Evolutionary conservation across 1,284 basidiomycete species (phyloP).

Genomic region (Sphagnurus paluster): DNA sequence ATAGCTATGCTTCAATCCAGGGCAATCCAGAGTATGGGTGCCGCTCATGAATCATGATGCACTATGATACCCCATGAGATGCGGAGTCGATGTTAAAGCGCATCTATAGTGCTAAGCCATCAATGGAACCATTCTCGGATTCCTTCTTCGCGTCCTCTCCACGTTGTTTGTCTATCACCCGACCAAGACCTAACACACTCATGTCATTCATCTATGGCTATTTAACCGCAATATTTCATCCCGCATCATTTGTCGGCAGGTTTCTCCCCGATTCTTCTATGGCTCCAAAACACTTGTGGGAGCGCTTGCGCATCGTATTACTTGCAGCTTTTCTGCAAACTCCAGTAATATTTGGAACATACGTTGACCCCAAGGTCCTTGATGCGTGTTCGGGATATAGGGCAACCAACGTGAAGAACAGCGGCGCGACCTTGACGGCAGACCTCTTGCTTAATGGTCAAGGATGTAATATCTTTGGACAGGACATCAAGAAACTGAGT

Average conservation of each 20-base stretch:
- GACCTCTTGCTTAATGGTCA: constrained; percentile 52
- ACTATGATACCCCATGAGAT: too few species aligned
- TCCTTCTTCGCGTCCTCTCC: too few species aligned
- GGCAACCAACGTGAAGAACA: constrained; percentile 37
- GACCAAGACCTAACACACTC: too few species aligned
- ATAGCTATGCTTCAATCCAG: too few species aligned
- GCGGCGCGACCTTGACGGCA: constrained; percentile 46
- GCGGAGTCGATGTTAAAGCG: too few species aligned
- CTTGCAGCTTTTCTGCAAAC: constrained; percentile 5
- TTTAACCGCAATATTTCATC: neutral
- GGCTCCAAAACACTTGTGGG: constrained; percentile 1
- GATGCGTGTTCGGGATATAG: constrained; percentile 58
- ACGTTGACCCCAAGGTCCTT: constrained; percentile 25
- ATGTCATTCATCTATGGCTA: neutral
- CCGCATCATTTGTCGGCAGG: neutral
- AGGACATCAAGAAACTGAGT: constrained; percentile 51
- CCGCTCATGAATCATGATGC: too few species aligned
- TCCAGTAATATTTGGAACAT: neutral
- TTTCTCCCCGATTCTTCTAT: neutral
- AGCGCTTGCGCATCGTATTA: neutral
- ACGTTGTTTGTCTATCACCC: too few species aligned
- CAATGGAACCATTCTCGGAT: too few species aligned
- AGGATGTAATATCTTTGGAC: constrained; percentile 65
- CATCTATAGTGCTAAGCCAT: too few species aligned
- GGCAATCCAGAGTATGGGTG: too few species aligned